Evolutionary conservation across 306 rosid genomes (phyloP).

Genomic region (Pyrus bretschneideri): DNA sequence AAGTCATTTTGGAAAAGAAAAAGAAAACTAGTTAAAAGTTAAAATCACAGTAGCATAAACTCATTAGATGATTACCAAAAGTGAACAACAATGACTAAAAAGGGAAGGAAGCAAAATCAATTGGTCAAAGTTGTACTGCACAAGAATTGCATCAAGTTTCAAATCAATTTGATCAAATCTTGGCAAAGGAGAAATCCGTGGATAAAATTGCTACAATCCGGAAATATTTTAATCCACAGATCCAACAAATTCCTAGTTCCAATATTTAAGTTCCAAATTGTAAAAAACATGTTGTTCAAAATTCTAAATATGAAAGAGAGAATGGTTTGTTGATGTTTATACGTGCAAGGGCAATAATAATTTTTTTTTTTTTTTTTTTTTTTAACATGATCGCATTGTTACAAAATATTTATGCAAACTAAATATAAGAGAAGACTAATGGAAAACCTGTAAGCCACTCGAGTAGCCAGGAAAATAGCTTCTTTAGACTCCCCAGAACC

Average conservation of each 20-base stretch:
- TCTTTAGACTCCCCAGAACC: slow-evolving; percentile 82
- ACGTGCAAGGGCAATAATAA: neutral
- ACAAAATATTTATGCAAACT: neutral
- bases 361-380: neutral
- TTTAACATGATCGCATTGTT: neutral
- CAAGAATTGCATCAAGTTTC: neutral
- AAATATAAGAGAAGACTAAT: neutral
- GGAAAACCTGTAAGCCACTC: slow-evolving; percentile 91
- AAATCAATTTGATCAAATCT: neutral
- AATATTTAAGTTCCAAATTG: neutral
- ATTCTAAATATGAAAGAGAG: neutral
- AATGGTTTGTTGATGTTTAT: neutral
- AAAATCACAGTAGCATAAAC: neutral
- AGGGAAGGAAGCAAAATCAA: neutral
- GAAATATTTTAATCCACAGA: neutral
- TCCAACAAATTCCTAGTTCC: neutral
- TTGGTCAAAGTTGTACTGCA: neutral
- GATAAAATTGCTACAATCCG: neutral
- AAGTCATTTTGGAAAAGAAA: neutral
- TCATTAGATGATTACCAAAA: neutral
- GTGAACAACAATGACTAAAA: neutral
- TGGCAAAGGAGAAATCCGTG: neutral
- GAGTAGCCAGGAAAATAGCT: slow-evolving; percentile 81
- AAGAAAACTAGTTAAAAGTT: neutral
- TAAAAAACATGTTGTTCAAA: neutral